Conservation (phyloP, 345 rosid species). For the Camelina neglecta region DNA sequence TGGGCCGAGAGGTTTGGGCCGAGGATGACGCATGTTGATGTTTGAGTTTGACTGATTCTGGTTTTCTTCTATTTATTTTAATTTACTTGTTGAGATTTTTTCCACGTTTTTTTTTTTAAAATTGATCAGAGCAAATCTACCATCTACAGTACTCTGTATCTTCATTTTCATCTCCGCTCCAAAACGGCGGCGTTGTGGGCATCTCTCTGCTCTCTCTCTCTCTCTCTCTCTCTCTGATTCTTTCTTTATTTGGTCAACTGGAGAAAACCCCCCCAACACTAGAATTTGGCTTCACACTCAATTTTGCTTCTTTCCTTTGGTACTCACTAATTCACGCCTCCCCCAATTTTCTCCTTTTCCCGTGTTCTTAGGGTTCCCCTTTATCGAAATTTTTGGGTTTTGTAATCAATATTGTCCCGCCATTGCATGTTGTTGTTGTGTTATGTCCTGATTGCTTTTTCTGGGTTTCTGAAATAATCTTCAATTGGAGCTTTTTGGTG, state of each 20-base stretch:
- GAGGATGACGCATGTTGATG: background rate
- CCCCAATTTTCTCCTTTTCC: background rate
- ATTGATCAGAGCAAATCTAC: background rate
- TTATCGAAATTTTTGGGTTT: slow-evolving; percentile 11
- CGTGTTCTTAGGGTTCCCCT: slow-evolving; percentile 13
- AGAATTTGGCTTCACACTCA: slow-evolving; percentile 28
- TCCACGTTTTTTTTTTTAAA: background rate
- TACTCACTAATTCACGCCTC: slow-evolving; percentile 13
- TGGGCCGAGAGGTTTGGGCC: background rate
- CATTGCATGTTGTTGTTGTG: slow-evolving; percentile 31
- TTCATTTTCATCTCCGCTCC: background rate
- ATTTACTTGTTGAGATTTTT: background rate
- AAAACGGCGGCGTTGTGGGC: slow-evolving; percentile 33
- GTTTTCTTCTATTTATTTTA: background rate
- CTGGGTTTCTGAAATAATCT: slow-evolving; percentile 6
- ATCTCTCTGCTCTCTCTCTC: too few species aligned
- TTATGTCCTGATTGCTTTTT: slow-evolving; percentile 2
- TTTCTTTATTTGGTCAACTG: slow-evolving; percentile 28
- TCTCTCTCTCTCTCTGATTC: background rate
- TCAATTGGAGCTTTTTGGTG: background rate
- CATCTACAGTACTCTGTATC: background rate
- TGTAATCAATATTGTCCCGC: slow-evolving; percentile 28
- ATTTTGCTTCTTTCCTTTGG: slow-evolving; percentile 6
- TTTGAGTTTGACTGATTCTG: background rate
- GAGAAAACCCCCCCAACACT: slow-evolving; percentile 11